These are phyloP conservation scores for Martiniozyma abietophila DNA, from an alignment of 805 yeast genomes.

Conservation along the genomic window DNA sequence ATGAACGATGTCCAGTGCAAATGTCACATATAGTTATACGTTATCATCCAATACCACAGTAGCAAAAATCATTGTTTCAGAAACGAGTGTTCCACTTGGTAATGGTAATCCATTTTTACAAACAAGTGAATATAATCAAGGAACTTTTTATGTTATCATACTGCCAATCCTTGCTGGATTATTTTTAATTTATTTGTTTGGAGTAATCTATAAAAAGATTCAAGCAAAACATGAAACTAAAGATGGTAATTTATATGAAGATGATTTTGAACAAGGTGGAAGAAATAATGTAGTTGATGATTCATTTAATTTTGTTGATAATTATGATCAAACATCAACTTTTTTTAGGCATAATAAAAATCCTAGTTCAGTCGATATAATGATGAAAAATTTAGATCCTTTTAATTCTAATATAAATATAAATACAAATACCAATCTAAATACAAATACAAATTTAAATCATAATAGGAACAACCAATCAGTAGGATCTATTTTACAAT, in stretches of 20 bases:
- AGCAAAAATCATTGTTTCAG: not conserved
- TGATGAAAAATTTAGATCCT: too few relatives aligned
- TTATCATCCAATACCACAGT: not conserved
- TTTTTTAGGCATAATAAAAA: constrained; percentile 3
- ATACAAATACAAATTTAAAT: not conserved
- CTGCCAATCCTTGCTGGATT: constrained; percentile 21
- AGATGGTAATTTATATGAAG: constrained; percentile 11
- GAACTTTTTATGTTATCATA: constrained; percentile 22
- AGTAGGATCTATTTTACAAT: constrained; percentile 7
- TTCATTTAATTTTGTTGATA: constrained; percentile 6
- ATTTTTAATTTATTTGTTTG: constrained; percentile 17
- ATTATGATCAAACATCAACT: not conserved
- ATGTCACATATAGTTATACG: too few relatives aligned
- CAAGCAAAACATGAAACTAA: constrained; percentile 20
- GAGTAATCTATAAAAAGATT: constrained; percentile 15
- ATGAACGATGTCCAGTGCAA: too few relatives aligned
- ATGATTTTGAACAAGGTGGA: constrained; percentile 10
- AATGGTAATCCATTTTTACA: constrained; percentile 20
- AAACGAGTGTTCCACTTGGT: constrained; percentile 6
- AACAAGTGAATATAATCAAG: constrained; percentile 14
- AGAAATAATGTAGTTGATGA: constrained; percentile 1
- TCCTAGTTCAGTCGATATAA: constrained; percentile 4
- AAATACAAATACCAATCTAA: too few relatives aligned
- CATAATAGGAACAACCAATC: constrained; percentile 2
- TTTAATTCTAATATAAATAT: too few relatives aligned